A percentile compares a stretch with the other conserved stretches of the same genome.
phyloP scores from a whole-genome alignment of 768 basidiomycete genomes.

The Auricularia auricula-judae region DNA sequence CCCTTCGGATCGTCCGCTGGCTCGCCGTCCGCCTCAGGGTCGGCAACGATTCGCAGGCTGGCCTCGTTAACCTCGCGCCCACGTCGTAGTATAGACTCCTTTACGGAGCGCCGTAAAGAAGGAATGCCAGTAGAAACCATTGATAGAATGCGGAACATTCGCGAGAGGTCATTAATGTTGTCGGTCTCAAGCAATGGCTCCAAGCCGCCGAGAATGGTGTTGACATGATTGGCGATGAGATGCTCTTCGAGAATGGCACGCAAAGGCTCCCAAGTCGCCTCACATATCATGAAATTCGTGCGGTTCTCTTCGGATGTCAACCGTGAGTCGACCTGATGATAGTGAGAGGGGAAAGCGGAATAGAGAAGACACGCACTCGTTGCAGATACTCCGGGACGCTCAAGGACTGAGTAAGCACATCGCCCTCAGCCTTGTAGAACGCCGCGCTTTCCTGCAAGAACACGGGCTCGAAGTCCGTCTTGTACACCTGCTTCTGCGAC shows the following conservation, averaged over 20 bases:
- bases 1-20: slow-evolving; percentile 29
- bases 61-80: slow-evolving; percentile 72
- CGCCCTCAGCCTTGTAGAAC: slow-evolving; percentile 74
- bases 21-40: slow-evolving; percentile 24
- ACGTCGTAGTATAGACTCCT: slow-evolving; percentile 57
- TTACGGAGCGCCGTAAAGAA: slow-evolving; percentile 53
- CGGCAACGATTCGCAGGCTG: slow-evolving; percentile 22
- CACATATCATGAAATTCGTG: slow-evolving; percentile 68
- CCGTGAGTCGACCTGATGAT: slow-evolving; percentile 58
- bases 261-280: slow-evolving; percentile 47
- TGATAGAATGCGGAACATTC: slow-evolving; percentile 67
- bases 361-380: slow-evolving; percentile 39
- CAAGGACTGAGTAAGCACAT: slow-evolving; percentile 55
- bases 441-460: slow-evolving; percentile 64
- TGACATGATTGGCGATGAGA: slow-evolving; percentile 68
- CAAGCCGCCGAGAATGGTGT: slow-evolving; percentile 67
- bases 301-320: slow-evolving; percentile 77
- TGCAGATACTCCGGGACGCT: slow-evolving; percentile 76
- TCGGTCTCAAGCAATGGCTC: slow-evolving; percentile 78
- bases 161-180: slow-evolving; percentile 61
- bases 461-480: slow-evolving; percentile 70
- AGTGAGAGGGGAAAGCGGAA: background rate
- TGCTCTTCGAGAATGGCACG: slow-evolving; percentile 64
- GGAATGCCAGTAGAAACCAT: slow-evolving; percentile 58
- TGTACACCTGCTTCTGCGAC: slow-evolving; percentile 54